Conservation (phyloP, 2,329 filamentous ascomycete genomes). For the Whalleya microplaca region DNA sequence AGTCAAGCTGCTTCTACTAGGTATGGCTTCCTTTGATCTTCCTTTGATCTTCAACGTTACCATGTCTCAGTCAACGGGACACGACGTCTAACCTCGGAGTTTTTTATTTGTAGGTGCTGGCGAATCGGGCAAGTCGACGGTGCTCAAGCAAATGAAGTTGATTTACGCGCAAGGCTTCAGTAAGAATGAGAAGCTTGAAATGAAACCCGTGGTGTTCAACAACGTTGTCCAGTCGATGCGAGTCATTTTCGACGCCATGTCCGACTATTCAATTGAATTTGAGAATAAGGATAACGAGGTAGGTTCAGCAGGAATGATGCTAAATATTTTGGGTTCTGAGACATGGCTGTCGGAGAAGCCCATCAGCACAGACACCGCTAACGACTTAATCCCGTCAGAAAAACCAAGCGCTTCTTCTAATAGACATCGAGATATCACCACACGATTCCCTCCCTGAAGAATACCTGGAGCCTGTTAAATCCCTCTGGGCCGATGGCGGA, state of each 20-base stretch:
- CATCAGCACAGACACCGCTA: conserved; percentile 12
- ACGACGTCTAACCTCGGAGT: conserved; percentile 29
- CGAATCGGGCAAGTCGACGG: conserved; percentile 94
- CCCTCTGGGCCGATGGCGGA: conserved; percentile 81
- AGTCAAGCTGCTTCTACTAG: conserved; percentile 90
- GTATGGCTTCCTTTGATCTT: conserved; percentile 50
- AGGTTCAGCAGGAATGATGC: conserved; percentile 38
- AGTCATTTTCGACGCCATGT: conserved; percentile 88
- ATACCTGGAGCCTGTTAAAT: conserved; percentile 80
- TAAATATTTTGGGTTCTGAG: conserved; percentile 3
- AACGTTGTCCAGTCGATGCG: conserved; percentile 94
- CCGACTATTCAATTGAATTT: conserved; percentile 79
- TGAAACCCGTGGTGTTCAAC: conserved; percentile 93
- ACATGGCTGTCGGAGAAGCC: conserved; percentile 1
- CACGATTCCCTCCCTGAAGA: conserved; percentile 80
- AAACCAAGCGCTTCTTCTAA: conserved; percentile 75
- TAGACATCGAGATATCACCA: conserved; percentile 80
- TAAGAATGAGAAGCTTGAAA: conserved; percentile 87
- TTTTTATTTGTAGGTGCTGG: conserved; percentile 73
- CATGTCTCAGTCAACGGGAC: conserved; percentile 23
- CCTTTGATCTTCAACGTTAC: conserved; percentile 10
- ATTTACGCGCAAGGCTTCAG: conserved; percentile 94
- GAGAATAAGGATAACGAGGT: conserved; percentile 80
- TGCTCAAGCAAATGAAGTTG: conserved; percentile 98
- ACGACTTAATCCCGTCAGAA: conserved; percentile 54